phyloP scores from a whole-genome alignment of 2,329 filamentous ascomycete genomes.

The Fusarium falciforme region DNA sequence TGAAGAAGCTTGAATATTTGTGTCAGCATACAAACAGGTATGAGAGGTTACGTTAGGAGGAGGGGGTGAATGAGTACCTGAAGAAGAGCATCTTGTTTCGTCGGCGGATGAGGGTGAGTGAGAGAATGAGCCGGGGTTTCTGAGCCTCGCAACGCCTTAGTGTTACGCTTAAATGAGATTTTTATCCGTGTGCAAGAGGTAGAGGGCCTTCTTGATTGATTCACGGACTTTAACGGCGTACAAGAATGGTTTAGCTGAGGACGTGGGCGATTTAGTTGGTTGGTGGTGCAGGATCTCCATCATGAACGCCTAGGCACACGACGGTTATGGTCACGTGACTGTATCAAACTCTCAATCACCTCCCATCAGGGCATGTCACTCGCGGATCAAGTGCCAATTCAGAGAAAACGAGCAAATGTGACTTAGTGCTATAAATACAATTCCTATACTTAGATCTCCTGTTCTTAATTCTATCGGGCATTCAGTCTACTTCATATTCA shows the following conservation, averaged over 20 bases:
- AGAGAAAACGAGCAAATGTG: neutral
- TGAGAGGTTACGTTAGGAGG: neutral
- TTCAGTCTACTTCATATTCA: neutral
- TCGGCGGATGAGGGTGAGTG: constrained; percentile 10
- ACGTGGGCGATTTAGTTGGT: constrained; percentile 23
- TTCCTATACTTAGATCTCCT: neutral
- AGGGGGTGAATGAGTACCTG: constrained; percentile 47
- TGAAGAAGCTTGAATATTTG: constrained; percentile 84
- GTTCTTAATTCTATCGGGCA: neutral
- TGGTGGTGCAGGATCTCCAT: constrained; percentile 34
- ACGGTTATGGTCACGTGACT: constrained; percentile 25
- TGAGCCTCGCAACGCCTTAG: neutral
- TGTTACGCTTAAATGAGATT: neutral
- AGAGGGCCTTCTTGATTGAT: neutral
- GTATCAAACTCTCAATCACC: neutral
- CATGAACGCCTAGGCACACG: constrained; percentile 25
- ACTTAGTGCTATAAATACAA: neutral
- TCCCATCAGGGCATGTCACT: neutral
- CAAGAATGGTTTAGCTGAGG: constrained; percentile 3
- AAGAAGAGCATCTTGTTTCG: constrained; percentile 58
- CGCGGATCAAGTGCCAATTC: neutral
- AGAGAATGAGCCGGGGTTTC: neutral
- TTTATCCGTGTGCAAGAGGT: neutral
- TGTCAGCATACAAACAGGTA: neutral
- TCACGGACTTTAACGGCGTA: neutral